Evolutionary conservation across 148 eudicot species (phyloP).

Genomic region (Simmondsia chinensis): DNA sequence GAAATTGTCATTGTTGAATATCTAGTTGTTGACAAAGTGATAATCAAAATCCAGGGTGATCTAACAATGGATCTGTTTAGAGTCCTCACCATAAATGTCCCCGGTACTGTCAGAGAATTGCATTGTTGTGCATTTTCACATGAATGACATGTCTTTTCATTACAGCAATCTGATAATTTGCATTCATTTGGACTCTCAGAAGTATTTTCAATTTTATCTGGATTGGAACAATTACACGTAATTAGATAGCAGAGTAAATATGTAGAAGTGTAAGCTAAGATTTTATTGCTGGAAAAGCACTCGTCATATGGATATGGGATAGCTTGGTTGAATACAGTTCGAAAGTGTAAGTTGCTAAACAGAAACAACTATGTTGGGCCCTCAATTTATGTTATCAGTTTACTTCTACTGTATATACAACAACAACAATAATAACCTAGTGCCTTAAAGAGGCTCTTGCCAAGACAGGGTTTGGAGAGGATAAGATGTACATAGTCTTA

Average conservation of each 20-base stretch:
- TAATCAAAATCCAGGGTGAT: background rate
- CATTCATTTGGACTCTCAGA: constrained; percentile 9
- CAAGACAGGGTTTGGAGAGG: too few species aligned
- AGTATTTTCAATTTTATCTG: constrained; percentile 10
- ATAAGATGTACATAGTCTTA: too few species aligned
- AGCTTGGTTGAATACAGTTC: too few species aligned
- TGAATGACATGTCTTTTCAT: constrained; percentile 5
- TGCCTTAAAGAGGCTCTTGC: too few species aligned
- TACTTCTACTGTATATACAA: too few species aligned
- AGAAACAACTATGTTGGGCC: too few species aligned
- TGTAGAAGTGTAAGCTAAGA: background rate
- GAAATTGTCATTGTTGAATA: background rate
- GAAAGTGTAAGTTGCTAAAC: too few species aligned
- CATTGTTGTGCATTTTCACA: background rate
- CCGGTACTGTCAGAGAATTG: constrained; percentile 26
- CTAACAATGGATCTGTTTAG: background rate
- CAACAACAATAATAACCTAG: too few species aligned
- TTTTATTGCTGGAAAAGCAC: background rate
- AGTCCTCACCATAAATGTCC: constrained; percentile 55
- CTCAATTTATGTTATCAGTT: too few species aligned
- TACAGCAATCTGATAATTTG: constrained; percentile 4
- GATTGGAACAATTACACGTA: too few species aligned
- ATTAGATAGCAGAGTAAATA: background rate
- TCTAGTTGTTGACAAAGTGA: background rate
- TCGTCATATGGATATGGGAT: too few species aligned